phyloP scores from a whole-genome alignment of 345 rosid species.

The Melaleuca quinquenervia region DNA sequence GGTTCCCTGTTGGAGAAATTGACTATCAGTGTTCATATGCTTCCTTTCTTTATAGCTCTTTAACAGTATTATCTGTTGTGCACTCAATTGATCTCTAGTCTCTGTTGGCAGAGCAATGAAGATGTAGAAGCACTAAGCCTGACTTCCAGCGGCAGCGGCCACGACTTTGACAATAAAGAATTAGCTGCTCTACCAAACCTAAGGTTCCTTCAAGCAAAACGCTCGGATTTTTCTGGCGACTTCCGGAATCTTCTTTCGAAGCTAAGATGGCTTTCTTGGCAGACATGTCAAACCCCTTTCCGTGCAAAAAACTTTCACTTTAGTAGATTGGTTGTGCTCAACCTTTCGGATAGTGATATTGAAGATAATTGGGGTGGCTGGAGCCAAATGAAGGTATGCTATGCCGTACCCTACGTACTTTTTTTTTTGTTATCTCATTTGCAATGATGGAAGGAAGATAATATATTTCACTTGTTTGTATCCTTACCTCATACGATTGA shows the following conservation, averaged over 20 bases:
- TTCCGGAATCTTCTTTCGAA: rapidly evolving
- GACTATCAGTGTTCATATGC: background rate
- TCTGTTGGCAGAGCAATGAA: background rate
- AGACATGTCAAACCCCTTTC: rapidly evolving
- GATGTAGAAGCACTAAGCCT: background rate
- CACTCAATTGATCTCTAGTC: background rate
- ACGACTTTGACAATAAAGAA: rapidly evolving
- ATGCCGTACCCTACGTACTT: background rate
- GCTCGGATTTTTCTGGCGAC: background rate
- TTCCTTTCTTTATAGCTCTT: no score
- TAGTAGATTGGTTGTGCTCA: background rate
- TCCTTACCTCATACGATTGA: background rate
- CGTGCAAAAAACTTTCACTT: background rate
- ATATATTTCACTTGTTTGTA: background rate
- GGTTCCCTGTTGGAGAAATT: background rate
- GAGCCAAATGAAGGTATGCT: background rate
- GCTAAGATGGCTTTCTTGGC: background rate
- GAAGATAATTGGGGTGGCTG: background rate
- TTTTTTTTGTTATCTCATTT: background rate
- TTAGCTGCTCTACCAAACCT: background rate
- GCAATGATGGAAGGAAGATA: rapidly evolving
- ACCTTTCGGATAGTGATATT: background rate
- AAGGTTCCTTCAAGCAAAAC: background rate
- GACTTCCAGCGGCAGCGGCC: rapidly evolving
- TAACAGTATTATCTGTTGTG: no score